Base-by-base conservation (phyloP, 176 grass and related monocot genomes). In the Triticum monococcum region DNA sequence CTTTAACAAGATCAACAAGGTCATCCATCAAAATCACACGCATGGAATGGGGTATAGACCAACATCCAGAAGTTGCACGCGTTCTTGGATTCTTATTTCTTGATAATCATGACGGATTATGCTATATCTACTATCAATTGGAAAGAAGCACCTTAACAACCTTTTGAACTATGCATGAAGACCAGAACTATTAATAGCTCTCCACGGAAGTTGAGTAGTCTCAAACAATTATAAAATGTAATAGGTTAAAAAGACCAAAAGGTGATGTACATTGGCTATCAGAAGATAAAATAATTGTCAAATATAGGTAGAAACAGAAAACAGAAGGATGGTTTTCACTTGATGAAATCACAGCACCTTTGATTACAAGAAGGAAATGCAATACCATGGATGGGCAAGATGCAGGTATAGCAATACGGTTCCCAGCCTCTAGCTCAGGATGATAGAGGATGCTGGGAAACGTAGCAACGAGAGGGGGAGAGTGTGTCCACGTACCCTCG, bases 401-500 rank as follows among this genome's bases (percentile, higher is more conserved):
- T 40, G 78, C 65, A 75, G 91, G 93, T 81, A 90, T 88, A 82
- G 80, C 91, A 92, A 98, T 88, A 67, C 78, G 73, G 78, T 98
- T 95, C 84, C 91, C 86, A 59, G 90, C 84, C 88, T 98, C 96
- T 77, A 98, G 82, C 86, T 98, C 96, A 25, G 96, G 96, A 82
- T 82, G 30, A 50, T 75, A 40, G 69, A 1, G 45, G 70, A 95
- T 28, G 26, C 1, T 28, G 26, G 26, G 26, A 28, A 28, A 28
- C 26, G 1, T 28, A 28, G 26, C 26, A 28, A 28, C 26, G 1
- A 28, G 26, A 28, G 26, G 26, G 26, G 26, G 26, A 28, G 26
- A 28, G 26, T 28, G 26, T 28, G 26, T 28, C 26, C 26, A 28
- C 26, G 26, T 28, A 28, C 26, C 26, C 26, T 28, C 26, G 26